These are phyloP conservation scores for Berberis vulgaris DNA, from an alignment of 164 flowering plant species.

Conservation along the genomic window DNA sequence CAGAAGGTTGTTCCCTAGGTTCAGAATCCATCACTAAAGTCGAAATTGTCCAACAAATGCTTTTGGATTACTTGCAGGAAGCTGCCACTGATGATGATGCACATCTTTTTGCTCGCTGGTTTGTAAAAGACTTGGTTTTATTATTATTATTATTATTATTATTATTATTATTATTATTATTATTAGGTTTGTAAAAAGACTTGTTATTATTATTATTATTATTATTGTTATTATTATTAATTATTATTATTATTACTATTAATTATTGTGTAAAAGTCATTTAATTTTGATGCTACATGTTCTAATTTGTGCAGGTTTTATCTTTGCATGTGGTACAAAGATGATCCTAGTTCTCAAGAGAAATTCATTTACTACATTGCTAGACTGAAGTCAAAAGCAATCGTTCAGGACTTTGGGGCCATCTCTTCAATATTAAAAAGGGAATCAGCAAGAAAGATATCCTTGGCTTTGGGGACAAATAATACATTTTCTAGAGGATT, in stretches of 20 bases:
- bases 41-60: constrained; percentile 84
- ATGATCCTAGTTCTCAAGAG: constrained; percentile 65
- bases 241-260: no score
- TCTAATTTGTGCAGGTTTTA: constrained; percentile 65
- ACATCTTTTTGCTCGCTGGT: constrained; percentile 85
- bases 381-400: constrained; percentile 57
- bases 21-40: constrained; percentile 31
- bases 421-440: constrained; percentile 49
- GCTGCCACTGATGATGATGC: constrained; percentile 61
- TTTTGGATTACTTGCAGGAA: constrained; percentile 78
- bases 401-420: constrained; percentile 56
- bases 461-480: constrained; percentile 71
- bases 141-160: neutral
- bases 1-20: constrained; percentile 26
- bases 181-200: no score
- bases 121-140: constrained; percentile 14
- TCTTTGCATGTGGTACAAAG: constrained; percentile 91
- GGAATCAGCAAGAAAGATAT: constrained; percentile 64
- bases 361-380: constrained; percentile 55
- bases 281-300: neutral
- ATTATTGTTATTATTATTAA: no score
- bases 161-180: no score
- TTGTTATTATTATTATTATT: no score
- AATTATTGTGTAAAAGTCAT: neutral
- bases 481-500: constrained; percentile 42